A percentile compares a stretch with the other conserved stretches of the same genome.
Conservation (phyloP, 2,329 filamentous ascomycete genomes). For the Epichloe scottii region DNA sequence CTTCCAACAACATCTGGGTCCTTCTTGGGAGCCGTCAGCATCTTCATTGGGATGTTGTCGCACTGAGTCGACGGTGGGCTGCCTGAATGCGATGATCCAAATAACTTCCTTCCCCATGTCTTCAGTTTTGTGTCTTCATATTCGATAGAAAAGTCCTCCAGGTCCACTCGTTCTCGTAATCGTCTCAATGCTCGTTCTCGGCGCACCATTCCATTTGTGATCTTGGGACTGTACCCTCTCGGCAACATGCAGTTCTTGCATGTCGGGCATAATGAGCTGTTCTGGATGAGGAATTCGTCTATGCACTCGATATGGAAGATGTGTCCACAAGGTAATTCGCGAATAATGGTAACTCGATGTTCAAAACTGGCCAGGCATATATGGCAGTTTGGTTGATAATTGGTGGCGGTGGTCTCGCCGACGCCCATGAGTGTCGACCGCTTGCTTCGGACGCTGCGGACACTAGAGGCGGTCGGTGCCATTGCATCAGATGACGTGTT, state of each 20-base stretch:
- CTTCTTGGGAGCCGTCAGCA: slow-evolving; percentile 8
- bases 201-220: slow-evolving; percentile 80
- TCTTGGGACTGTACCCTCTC: slow-evolving; percentile 48
- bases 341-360: slow-evolving; percentile 56
- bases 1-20: slow-evolving; percentile 1
- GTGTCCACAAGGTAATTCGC: slow-evolving; percentile 79
- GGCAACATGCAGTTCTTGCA: slow-evolving; percentile 81
- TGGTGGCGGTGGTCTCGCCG: slow-evolving; percentile 31
- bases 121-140: slow-evolving; percentile 22
- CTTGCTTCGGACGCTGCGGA: slow-evolving; percentile 23
- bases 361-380: slow-evolving; percentile 81
- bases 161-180: slow-evolving; percentile 39
- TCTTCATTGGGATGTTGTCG: slow-evolving; percentile 16
- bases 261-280: slow-evolving; percentile 78
- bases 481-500: slow-evolving; percentile 16
- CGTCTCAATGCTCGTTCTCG: slow-evolving; percentile 59
- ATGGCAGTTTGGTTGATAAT: slow-evolving; percentile 72
- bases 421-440: slow-evolving; percentile 22
- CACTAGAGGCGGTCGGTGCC: slow-evolving; percentile 10
- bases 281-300: slow-evolving; percentile 65
- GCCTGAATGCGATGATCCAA: slow-evolving; percentile 14
- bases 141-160: slow-evolving; percentile 25
- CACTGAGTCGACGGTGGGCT: slow-evolving; percentile 7
- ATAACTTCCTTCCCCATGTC: slow-evolving; percentile 24
- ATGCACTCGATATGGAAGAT: slow-evolving; percentile 92